These are phyloP conservation scores for Stagonosporopsis cucurbitacearum DNA, from an alignment of 2,329 filamentous ascomycete species.

Conservation along the genomic window DNA sequence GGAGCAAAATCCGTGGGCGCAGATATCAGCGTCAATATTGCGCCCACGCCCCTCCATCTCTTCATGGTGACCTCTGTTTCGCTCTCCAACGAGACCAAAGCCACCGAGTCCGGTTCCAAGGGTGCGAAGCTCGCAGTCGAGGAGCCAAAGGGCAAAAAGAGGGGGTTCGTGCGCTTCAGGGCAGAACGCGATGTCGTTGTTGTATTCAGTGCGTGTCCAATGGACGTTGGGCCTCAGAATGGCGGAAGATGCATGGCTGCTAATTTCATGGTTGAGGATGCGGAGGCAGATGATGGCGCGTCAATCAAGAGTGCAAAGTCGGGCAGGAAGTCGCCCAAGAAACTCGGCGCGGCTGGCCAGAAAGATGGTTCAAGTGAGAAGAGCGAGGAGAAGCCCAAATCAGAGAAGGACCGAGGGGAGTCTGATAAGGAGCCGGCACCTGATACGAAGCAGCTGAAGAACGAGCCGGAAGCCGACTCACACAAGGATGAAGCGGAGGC, in stretches of 20 bases:
- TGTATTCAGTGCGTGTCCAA: constrained; percentile 49
- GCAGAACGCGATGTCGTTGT: constrained; percentile 48
- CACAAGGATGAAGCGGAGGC: constrained; percentile 7
- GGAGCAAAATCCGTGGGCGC: constrained; percentile 55
- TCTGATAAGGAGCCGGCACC: background rate
- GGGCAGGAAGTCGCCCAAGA: constrained; percentile 28
- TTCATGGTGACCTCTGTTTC: constrained; percentile 48
- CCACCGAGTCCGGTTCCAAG: constrained; percentile 36
- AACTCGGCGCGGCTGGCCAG: constrained; percentile 17
- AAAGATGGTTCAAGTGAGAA: background rate
- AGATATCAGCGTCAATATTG: constrained; percentile 56
- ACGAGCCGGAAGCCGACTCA: constrained; percentile 8
- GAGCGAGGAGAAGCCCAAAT: background rate
- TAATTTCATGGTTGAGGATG: constrained; percentile 49
- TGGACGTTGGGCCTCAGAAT: constrained; percentile 47
- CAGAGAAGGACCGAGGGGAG: background rate
- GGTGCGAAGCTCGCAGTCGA: constrained; percentile 38
- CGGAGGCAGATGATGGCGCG: constrained; percentile 33
- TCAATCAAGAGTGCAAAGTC: constrained; percentile 18
- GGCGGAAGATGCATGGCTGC: constrained; percentile 49
- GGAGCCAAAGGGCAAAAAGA: constrained; percentile 45
- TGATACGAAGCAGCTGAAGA: background rate
- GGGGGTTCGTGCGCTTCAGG: constrained; percentile 42
- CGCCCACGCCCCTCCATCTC: constrained; percentile 55
- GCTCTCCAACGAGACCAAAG: constrained; percentile 11